Conservation (phyloP, 805 yeast species). For the Teunomyces lycoperdinae region DNA sequence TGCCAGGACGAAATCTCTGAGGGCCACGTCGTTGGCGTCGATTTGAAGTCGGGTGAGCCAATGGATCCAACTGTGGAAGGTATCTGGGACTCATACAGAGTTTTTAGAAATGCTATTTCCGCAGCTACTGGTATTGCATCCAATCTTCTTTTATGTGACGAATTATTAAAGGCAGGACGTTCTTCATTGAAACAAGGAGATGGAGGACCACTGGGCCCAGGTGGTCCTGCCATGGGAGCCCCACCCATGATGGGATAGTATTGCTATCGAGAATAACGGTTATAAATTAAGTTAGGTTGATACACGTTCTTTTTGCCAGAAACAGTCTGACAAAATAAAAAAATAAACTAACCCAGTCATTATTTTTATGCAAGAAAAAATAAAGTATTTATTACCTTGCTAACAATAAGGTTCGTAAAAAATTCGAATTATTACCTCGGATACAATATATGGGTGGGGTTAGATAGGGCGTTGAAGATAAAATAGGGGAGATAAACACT, state of each 20-base stretch:
- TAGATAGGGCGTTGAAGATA: no score
- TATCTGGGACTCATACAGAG: constrained; percentile 94
- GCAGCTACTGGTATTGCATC: constrained; percentile 94
- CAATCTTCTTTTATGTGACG: constrained; percentile 90
- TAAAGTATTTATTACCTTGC: no score
- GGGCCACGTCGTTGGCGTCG: constrained; percentile 85
- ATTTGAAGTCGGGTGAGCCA: constrained; percentile 88
- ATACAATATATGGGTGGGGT: no score
- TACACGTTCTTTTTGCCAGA: not conserved
- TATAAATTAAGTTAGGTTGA: not conserved
- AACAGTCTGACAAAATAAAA: not conserved
- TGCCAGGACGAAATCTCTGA: constrained; percentile 87
- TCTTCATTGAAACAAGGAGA: constrained; percentile 71
- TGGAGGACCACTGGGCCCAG: constrained; percentile 14
- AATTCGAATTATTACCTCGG: no score
- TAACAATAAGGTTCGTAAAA: no score
- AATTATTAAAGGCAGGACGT: constrained; percentile 92
- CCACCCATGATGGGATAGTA: constrained; percentile 14
- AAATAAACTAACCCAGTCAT: not conserved
- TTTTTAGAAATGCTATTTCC: constrained; percentile 85
- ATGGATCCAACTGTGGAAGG: constrained; percentile 94
- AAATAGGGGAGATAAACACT: no score
- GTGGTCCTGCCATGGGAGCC: constrained; percentile 15
- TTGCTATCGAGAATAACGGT: constrained; percentile 1
- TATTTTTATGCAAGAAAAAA: no score